phyloP scores from a whole-genome alignment of 2,329 filamentous ascomycete genomes.

The Paecilomyces niveus region DNA sequence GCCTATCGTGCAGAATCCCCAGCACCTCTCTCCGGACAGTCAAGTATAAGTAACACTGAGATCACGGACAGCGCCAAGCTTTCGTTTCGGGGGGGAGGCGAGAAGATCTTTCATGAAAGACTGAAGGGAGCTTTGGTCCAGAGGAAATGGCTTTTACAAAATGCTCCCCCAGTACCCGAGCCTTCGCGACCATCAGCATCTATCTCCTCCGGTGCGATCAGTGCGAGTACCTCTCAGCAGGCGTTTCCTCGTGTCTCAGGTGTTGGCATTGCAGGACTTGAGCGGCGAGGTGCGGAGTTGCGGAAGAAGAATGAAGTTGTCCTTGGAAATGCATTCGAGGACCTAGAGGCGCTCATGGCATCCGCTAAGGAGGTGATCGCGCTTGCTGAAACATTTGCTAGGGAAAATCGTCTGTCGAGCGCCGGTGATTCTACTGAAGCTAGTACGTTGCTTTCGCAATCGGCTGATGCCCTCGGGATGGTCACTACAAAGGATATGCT shows the following conservation, averaged over 20 bases:
- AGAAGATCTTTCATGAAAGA: slow-evolving; percentile 82
- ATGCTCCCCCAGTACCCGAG: slow-evolving; percentile 78
- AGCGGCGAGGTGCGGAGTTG: slow-evolving; percentile 74
- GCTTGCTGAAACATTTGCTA: slow-evolving; percentile 79
- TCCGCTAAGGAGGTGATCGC: slow-evolving; percentile 95
- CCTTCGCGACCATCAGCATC: slow-evolving; percentile 34
- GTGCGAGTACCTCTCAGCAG: slow-evolving; percentile 16
- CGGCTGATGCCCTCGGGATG: slow-evolving; percentile 74
- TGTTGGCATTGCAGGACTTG: slow-evolving; percentile 85
- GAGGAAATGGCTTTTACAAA: slow-evolving; percentile 88
- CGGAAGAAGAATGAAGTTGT: slow-evolving; percentile 89
- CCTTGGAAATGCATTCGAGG: slow-evolving; percentile 90
- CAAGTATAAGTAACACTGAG: slow-evolving; percentile 47
- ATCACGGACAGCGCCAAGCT: slow-evolving; percentile 74
- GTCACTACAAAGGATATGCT: slow-evolving; percentile 96
- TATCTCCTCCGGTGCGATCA: slow-evolving; percentile 18
- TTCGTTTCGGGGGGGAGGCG: slow-evolving; percentile 83
- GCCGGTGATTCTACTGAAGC: slow-evolving; percentile 61
- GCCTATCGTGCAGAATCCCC: slow-evolving; percentile 62
- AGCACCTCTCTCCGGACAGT: slow-evolving; percentile 56
- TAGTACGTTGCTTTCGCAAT: slow-evolving; percentile 69
- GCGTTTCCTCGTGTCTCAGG: slow-evolving; percentile 45
- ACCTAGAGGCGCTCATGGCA: slow-evolving; percentile 93
- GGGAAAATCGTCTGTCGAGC: slow-evolving; percentile 53
- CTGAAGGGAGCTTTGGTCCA: slow-evolving; percentile 84